Percentiles rank a stretch among this genome's conserved stretches.
Conservation (phyloP, 495 filamentous ascomycete genomes). For the Bacidia rubella region DNA sequence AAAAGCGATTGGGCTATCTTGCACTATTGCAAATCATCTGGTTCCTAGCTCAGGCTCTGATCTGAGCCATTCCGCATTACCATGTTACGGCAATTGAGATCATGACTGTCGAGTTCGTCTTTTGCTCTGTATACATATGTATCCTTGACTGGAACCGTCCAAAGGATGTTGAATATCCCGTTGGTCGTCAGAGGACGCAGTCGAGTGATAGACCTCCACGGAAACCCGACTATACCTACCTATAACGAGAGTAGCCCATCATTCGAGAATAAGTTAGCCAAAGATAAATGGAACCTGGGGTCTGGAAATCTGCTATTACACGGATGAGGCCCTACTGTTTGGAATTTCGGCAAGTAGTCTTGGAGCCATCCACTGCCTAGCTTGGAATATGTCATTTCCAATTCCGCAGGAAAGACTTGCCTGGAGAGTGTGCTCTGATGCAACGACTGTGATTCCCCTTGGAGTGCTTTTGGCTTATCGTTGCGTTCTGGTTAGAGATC, state of each 20-base stretch:
- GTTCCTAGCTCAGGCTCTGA: constrained; percentile 20
- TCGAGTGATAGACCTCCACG: not conserved
- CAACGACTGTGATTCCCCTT: constrained; percentile 6
- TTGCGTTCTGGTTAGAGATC: not conserved
- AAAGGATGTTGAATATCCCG: constrained; percentile 12
- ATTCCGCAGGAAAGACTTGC: constrained; percentile 7
- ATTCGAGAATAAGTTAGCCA: not conserved
- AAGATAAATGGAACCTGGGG: not conserved
- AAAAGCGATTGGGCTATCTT: constrained; percentile 21
- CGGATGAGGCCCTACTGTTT: not conserved
- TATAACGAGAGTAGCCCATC: not conserved
- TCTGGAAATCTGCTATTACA: not conserved
- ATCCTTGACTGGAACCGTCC: constrained; percentile 3
- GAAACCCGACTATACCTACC: not conserved
- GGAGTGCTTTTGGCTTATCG: not conserved
- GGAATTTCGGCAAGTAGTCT: constrained; percentile 3
- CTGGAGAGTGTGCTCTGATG: constrained; percentile 10
- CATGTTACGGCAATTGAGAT: constrained; percentile 23
- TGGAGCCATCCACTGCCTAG: constrained; percentile 17
- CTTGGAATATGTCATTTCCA: constrained; percentile 15
- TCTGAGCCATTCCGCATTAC: constrained; percentile 10
- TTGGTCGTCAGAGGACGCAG: not conserved
- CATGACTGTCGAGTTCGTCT: constrained; percentile 20
- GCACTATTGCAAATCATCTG: constrained; percentile 21
- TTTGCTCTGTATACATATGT: constrained; percentile 15